A percentile compares a stretch with the other conserved stretches of the same genome.
Conservation (phyloP, 306 rosid genomes). For the Acacia crassicarpa region DNA sequence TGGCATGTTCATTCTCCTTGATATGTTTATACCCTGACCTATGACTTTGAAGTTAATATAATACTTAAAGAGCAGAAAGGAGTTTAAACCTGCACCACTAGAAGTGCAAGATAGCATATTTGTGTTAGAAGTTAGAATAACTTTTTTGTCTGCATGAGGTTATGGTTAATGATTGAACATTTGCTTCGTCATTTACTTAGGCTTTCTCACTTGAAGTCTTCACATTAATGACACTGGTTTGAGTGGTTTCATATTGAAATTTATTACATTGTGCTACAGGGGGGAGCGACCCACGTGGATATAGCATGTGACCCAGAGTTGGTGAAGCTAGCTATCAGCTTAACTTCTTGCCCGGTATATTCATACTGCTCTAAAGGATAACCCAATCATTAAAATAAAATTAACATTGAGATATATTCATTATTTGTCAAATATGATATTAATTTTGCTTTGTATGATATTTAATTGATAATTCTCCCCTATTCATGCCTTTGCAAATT, state of each 20-base stretch:
- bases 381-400: background rate
- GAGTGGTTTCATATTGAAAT: background rate
- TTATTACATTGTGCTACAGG: constrained; percentile 41
- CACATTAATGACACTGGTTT: constrained; percentile 21
- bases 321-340: constrained; percentile 80
- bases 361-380: background rate
- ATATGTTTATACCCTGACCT: background rate
- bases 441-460: background rate
- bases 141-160: background rate
- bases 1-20: background rate
- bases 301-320: constrained; percentile 93
- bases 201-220: constrained; percentile 9
- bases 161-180: background rate
- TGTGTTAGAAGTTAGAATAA: background rate
- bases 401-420: background rate
- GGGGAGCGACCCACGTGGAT: constrained; percentile 97
- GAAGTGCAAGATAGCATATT: background rate
- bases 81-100: background rate
- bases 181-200: background rate
- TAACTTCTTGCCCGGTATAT: constrained; percentile 86
- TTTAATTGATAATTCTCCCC: background rate
- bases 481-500: background rate
- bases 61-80: background rate
- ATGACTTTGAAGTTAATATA: background rate
- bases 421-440: constrained; percentile 1